A percentile compares a stretch with the other conserved stretches of the same genome.
Conservation (phyloP, 169 alveolate species). For the Plasmodium cynomolgi region DNA sequence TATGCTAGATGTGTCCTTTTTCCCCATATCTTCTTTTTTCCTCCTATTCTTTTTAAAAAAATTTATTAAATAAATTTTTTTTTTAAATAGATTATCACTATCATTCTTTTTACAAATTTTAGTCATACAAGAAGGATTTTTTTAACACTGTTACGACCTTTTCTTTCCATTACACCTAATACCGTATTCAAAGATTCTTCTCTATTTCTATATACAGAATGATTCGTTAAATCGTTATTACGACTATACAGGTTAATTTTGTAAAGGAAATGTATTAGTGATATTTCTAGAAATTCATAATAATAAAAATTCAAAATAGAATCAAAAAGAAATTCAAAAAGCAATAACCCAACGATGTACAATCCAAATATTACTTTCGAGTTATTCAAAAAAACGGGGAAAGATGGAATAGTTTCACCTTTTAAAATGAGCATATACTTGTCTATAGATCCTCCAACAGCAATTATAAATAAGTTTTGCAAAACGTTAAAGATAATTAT, state of each 20-base stretch:
- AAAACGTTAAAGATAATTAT: constrained; percentile 34
- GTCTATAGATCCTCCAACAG: constrained; percentile 25
- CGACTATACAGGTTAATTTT: constrained; percentile 34
- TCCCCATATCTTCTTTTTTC: neutral
- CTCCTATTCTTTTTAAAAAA: constrained; percentile 16
- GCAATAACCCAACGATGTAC: constrained; percentile 13
- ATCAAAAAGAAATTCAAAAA: constrained; percentile 30
- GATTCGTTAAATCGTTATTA: constrained; percentile 23
- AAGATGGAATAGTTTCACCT: constrained; percentile 43
- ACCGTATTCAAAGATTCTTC: neutral
- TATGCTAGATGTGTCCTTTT: constrained; percentile 14
- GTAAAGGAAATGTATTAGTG: constrained; percentile 27
- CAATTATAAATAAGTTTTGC: constrained; percentile 24
- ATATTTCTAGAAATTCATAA: constrained; percentile 23
- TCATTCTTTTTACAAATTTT: neutral
- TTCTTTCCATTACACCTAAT: neutral
- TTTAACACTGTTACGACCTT: neutral
- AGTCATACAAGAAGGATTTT: neutral
- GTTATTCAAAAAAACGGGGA: constrained; percentile 14
- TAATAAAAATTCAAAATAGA: constrained; percentile 45
- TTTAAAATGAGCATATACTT: constrained; percentile 16
- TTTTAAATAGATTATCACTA: neutral
- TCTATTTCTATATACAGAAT: constrained; percentile 4
- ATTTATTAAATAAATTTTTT: constrained; percentile 21
- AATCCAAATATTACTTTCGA: constrained; percentile 28